These are phyloP conservation scores for Limonium bicolor DNA, from an alignment of 148 eudicot species.

Conservation along the genomic window DNA sequence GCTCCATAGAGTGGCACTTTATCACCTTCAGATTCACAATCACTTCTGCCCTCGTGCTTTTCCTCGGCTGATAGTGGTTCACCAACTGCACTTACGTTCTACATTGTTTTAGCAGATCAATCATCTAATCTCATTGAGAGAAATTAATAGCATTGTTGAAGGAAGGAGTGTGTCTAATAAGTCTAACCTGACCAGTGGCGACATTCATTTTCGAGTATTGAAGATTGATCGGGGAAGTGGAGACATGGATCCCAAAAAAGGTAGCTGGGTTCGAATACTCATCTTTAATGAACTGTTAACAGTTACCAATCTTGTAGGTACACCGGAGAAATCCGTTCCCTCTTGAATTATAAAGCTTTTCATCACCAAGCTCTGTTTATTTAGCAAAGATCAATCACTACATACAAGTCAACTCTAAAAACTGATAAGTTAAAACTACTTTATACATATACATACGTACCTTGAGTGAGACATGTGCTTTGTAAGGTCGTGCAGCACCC, in stretches of 20 bases:
- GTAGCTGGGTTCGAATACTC: conserved; percentile 81
- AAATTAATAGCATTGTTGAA: background rate
- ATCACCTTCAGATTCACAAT: conserved; percentile 36
- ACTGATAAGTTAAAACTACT: too few species aligned
- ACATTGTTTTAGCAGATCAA: too few species aligned
- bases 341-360: conserved; percentile 43
- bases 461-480: conserved; percentile 59
- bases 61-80: conserved; percentile 72
- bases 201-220: conserved; percentile 52
- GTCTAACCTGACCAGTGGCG: conserved; percentile 73
- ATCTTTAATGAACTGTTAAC: conserved; percentile 51
- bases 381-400: too few species aligned
- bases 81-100: conserved; percentile 38
- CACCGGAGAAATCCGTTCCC: conserved; percentile 71
- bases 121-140: too few species aligned
- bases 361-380: conserved; percentile 58
- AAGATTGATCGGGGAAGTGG: conserved; percentile 57
- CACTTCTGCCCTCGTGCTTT: conserved; percentile 38
- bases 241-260: conserved; percentile 76
- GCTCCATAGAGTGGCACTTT: conserved; percentile 92
- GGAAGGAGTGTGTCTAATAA: background rate
- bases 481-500: conserved; percentile 77
- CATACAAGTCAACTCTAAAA: too few species aligned
- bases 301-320: conserved; percentile 60
- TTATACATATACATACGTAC: too few species aligned